A percentile compares a stretch with the other conserved stretches of the same genome.
Conservation (phyloP, 2,329 filamentous ascomycete genomes). For the Colletotrichum tropicale region DNA sequence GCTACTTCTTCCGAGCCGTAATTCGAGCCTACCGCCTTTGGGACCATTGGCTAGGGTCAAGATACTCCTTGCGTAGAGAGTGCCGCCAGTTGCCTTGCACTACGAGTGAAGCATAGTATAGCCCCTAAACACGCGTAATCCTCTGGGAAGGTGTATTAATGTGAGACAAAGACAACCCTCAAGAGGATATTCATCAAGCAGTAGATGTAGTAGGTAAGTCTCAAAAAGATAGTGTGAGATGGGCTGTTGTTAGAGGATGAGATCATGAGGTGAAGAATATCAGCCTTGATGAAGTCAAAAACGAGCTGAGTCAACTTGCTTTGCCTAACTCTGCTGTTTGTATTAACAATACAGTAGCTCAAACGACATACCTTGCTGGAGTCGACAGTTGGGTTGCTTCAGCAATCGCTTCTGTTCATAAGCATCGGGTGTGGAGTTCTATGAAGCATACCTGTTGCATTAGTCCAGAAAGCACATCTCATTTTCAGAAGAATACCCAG, state of each 20-base stretch:
- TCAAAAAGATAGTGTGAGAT: not conserved
- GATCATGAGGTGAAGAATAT: too few relatives aligned
- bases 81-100: not conserved
- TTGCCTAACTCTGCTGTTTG: not conserved
- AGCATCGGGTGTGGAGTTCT: not conserved
- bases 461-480: not conserved
- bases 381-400: not conserved
- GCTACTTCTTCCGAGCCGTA: rapidly evolving
- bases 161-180: rapidly evolving
- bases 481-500: rapidly evolving
- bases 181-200: not conserved
- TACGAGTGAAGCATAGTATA: not conserved
- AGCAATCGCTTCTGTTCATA: rapidly evolving
- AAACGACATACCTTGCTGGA: not conserved
- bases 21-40: not conserved
- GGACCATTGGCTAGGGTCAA: rapidly evolving
- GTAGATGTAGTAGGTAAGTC: not conserved
- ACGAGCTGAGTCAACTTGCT: not conserved
- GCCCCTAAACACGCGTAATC: rapidly evolving
- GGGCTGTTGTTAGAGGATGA: not conserved
- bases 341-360: rapidly evolving
- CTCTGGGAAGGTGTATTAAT: rapidly evolving
- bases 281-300: not conserved
- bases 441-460: not conserved
- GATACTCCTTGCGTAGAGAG: not conserved